Evolutionary conservation across 352 stramenopile species (phyloP).

Genomic region (Blastocystis sp.): DNA sequence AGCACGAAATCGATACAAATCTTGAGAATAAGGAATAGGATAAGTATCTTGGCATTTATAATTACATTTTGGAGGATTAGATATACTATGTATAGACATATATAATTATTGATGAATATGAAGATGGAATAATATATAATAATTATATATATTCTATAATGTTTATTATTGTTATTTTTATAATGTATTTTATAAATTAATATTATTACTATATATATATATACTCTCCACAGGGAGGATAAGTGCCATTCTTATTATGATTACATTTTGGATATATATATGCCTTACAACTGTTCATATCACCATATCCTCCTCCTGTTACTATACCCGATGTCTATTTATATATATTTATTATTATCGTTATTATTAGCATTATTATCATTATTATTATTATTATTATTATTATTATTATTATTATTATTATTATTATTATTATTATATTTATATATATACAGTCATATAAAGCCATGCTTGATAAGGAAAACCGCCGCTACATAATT

Average conservation of each 20-base stretch:
- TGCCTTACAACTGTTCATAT: slow-evolving; percentile 43
- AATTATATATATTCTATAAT: slow-evolving; percentile 42
- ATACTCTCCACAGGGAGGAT: slow-evolving; percentile 36
- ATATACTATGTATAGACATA: too few relatives aligned
- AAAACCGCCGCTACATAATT: too few relatives aligned
- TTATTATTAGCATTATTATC: too few relatives aligned
- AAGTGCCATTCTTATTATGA: slow-evolving; percentile 44
- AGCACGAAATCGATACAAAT: slow-evolving; percentile 45
- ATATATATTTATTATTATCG: slow-evolving; percentile 45
- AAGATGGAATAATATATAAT: slow-evolving; percentile 39
- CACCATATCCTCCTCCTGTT: slow-evolving; percentile 43
- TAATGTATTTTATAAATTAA: too few relatives aligned
- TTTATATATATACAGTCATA: too few relatives aligned
- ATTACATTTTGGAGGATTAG: slow-evolving; percentile 29
- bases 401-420: too few relatives aligned
- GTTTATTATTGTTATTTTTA: too few relatives aligned
- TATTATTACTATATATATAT: slow-evolving; percentile 41
- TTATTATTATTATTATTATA: too few relatives aligned
- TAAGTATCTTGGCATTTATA: slow-evolving; percentile 34
- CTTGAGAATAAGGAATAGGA: slow-evolving; percentile 30
- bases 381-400: too few relatives aligned
- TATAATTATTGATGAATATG: too few relatives aligned
- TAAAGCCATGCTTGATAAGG: too few relatives aligned
- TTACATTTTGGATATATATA: slow-evolving; percentile 46
- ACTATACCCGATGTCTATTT: slow-evolving; percentile 44